Evolutionary conservation across 345 rosid species (phyloP).

Genomic region (Syzygium oleosum): DNA sequence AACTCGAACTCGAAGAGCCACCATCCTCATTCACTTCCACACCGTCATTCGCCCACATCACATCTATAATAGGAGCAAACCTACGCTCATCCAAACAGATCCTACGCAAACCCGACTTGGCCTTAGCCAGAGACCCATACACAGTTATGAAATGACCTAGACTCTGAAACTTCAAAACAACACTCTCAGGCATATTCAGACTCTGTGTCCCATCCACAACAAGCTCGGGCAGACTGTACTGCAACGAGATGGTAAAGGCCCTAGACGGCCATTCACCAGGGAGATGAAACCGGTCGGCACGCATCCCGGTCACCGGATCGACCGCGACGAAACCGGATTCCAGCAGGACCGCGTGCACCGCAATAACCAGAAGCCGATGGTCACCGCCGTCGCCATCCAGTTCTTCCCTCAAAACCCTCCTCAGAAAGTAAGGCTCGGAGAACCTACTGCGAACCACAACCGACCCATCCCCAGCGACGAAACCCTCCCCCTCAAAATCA

Average conservation of each 20-base stretch:
- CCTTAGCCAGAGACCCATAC: slow-evolving; percentile 37
- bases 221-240: slow-evolving; percentile 53
- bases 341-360: slow-evolving; percentile 62
- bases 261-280: slow-evolving; percentile 29
- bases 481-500: background rate
- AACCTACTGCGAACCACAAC: slow-evolving; percentile 11
- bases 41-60: slow-evolving; percentile 9
- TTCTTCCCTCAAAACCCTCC: slow-evolving; percentile 43
- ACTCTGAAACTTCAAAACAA: slow-evolving; percentile 37
- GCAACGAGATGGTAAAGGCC: slow-evolving; percentile 25
- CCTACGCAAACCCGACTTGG: slow-evolving; percentile 18
- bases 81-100: slow-evolving; percentile 33
- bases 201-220: background rate
- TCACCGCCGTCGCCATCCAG: slow-evolving; percentile 23
- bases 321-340: slow-evolving; percentile 62
- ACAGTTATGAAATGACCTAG: slow-evolving; percentile 41
- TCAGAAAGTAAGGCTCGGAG: slow-evolving; percentile 55
- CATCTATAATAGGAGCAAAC: slow-evolving; percentile 30
- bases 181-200: slow-evolving; percentile 10
- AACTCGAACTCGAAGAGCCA: background rate
- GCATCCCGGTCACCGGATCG: slow-evolving; percentile 23
- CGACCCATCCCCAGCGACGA: slow-evolving; percentile 3
- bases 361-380: slow-evolving; percentile 32
- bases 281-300: slow-evolving; percentile 29
- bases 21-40: slow-evolving; percentile 5